phyloP scores from a whole-genome alignment of 2,329 filamentous ascomycete species.

The Cladophialophora bantiana region DNA sequence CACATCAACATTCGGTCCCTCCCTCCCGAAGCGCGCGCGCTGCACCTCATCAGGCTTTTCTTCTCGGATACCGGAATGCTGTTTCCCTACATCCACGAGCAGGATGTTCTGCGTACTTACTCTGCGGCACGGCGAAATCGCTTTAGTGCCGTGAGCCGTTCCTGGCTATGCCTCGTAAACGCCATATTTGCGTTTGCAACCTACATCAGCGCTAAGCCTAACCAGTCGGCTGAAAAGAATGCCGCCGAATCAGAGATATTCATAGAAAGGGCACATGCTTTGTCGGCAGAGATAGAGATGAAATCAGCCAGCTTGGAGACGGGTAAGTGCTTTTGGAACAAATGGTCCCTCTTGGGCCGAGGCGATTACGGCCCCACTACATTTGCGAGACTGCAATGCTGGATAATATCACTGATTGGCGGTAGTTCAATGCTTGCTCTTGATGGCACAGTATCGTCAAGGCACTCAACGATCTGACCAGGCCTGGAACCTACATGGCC shows the following conservation, averaged over 20 bases:
- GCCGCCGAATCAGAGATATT: conserved; percentile 35
- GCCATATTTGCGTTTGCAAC: conserved; percentile 45
- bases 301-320: conserved; percentile 35
- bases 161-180: conserved; percentile 46
- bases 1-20: conserved; percentile 32
- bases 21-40: conserved; percentile 35
- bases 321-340: conserved; percentile 19
- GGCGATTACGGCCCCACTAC: background rate
- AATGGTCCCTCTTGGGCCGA: background rate
- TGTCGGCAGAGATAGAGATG: conserved; percentile 32
- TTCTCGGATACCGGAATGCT: conserved; percentile 46
- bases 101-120: conserved; percentile 43
- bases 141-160: conserved; percentile 40
- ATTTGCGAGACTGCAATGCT: background rate
- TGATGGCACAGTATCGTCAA: conserved; percentile 36
- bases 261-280: conserved; percentile 34
- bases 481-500: conserved; percentile 35
- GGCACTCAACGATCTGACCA: conserved; percentile 35
- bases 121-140: conserved; percentile 37
- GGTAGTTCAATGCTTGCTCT: conserved; percentile 32
- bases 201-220: conserved; percentile 32
- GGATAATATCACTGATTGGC: conserved; percentile 7
- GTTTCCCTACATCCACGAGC: conserved; percentile 44
- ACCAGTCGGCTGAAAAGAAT: conserved; percentile 34
- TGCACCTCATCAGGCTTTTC: conserved; percentile 46